Evolutionary conservation across 2,329 filamentous ascomycete species (phyloP), one percentile per base, ranked within the genome.

Genomic region (Penicillium palitans): DNA sequence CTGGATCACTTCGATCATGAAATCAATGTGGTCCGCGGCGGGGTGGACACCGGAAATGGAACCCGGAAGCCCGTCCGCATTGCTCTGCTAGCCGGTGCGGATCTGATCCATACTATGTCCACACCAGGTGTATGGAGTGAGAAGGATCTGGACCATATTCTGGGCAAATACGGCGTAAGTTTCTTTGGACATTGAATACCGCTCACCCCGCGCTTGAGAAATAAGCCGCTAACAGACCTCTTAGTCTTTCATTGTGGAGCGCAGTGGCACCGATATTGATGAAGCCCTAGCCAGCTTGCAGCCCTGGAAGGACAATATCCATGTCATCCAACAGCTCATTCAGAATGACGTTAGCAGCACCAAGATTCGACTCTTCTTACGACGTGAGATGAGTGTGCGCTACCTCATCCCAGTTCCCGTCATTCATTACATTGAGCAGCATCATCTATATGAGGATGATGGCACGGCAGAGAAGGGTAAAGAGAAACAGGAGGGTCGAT

Each of bases 1-100:
- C 81, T 97, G 49, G 91, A 96, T 70, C 93, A 97, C 76, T 95
- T 97, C 68, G 87, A 96, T 65, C 79, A 93, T 71, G 91, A 97
- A 74, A 90, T 97, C 72, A 96, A 97, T 72, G 83, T 85, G 25
- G 84, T 91, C 45, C 80, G 87, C 31, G 87, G 89, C 40, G 93
- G 93, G 7, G 85, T 95, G 31, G 83, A 90, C 68, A 84, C 83
- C 47, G 81, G 83, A 21, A 83, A 88, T 64, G 91, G 90, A 59
- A 69, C 69, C 44, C 85, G 83, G 70, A 88, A 86, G 73, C 84
- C 80, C 13, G 88, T 89, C 19, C 87, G 87, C 58, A 90, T 97
- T 65, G 87, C 90, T 48, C 83, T 97, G 37, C 83, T 97, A 33
- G 92, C 90, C 4, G 93, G 93, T 6, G 88, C 86, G 8, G 89